Evolutionary conservation across 2,329 filamentous ascomycete species (phyloP).

Genomic region (Nigrospora osmanthi): DNA sequence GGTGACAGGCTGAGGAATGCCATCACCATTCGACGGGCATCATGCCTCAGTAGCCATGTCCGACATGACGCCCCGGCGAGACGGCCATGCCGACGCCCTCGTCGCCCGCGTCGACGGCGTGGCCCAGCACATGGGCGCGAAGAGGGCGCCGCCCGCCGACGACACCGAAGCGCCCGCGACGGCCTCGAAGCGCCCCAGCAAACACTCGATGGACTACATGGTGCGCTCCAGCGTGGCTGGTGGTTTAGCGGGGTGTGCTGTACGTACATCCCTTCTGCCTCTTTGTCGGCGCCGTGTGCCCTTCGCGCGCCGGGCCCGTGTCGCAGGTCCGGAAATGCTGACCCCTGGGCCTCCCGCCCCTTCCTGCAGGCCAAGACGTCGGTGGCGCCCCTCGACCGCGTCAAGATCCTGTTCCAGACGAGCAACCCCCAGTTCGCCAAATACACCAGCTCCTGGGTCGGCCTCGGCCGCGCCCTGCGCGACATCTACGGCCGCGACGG

Average conservation of each 20-base stretch:
- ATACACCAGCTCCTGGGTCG: slow-evolving; percentile 84
- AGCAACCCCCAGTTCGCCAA: slow-evolving; percentile 90
- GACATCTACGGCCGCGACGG: slow-evolving; percentile 78
- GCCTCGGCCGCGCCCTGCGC: slow-evolving; percentile 71
- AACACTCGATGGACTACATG: slow-evolving; percentile 75
- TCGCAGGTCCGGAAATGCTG: background rate
- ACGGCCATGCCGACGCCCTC: slow-evolving; percentile 17
- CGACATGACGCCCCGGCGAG: slow-evolving; percentile 36
- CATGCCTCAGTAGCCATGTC: slow-evolving; percentile 46
- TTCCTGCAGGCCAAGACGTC: slow-evolving; percentile 75
- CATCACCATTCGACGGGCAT: slow-evolving; percentile 40
- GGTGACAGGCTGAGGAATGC: slow-evolving; percentile 33
- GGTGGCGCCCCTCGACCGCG: slow-evolving; percentile 90
- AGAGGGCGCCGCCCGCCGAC: slow-evolving; percentile 28
- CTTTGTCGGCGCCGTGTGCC: background rate
- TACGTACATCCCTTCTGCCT: slow-evolving; percentile 40
- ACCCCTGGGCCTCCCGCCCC: slow-evolving; percentile 4
- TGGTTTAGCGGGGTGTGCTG: slow-evolving; percentile 84
- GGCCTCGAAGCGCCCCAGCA: slow-evolving; percentile 46
- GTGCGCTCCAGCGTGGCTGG: slow-evolving; percentile 79
- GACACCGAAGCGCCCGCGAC: slow-evolving; percentile 41
- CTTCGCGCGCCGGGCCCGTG: background rate
- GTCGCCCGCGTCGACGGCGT: slow-evolving; percentile 15
- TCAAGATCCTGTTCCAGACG: slow-evolving; percentile 97
- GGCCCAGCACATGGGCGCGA: slow-evolving; percentile 13